Base-by-base conservation (phyloP, 225 moss, liverwort and hornwort genomes). In the Pleurozium schreberi region DNA sequence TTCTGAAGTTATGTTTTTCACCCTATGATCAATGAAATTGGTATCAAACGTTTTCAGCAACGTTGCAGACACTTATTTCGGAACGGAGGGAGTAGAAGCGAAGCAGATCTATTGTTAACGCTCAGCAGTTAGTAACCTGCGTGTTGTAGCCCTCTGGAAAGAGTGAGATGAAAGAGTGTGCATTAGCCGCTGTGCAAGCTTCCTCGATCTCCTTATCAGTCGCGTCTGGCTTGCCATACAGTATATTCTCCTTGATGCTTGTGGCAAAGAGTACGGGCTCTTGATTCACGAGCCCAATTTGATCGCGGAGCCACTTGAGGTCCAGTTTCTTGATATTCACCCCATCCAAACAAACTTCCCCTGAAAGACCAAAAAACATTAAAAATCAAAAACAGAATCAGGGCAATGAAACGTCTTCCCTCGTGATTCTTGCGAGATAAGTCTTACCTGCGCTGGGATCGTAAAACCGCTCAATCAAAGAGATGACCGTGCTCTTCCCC, bases 201-300 rank as follows among this genome's bases (percentile, higher is more conserved):
- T 92, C 83, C 45, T 92, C 90, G 40, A 96, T 63, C 81, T 96
- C 96, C 84, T 85, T 70, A 45, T 91, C 81, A 30, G 92, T 91
- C 33, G 87, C 92, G 34, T 85, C 67, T 45, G 91, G 90, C 80
- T 93, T 92, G 53, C 94, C 95, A 45, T 94, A 89, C 69, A 93
- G 84, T 36, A 94, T 76, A 42, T 94, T 94, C 62, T 92, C 92
- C 86, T 83, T 94, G 87, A 94, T 92, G 50, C 87, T 92, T 23
- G 92, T 93, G 59, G 93, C 92, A 71, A 94, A 94, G 61, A 94
- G 92, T 61, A 70, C 92, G 55, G 94, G 94, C 89, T 94, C 94
- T 75, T 94, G 94, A 87, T 92, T 94, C 43, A 94, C 94, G 12
- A 94, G 90, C 69, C 94, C 94, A 36, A 93, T 93, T 65, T 92